Conservation (phyloP, 2,329 filamentous ascomycete species). For the Ceratocystis diversiconidia region DNA sequence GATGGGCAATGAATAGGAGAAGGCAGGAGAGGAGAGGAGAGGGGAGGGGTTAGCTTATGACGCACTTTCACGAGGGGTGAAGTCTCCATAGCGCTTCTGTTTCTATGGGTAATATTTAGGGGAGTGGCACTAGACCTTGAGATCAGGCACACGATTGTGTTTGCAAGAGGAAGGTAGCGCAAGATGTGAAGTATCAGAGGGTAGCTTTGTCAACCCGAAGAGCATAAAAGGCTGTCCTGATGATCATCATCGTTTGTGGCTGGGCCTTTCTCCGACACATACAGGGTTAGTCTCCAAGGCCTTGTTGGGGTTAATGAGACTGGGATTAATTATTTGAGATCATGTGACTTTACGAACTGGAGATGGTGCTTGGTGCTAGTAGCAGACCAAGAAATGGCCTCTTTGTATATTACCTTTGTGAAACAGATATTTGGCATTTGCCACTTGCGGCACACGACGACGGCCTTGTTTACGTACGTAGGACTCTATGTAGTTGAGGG, state of each 20-base stretch:
- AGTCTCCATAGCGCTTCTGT: conserved; percentile 43
- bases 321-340: not conserved
- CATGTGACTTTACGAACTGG: not conserved
- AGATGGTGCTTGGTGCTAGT: not conserved
- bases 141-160: not conserved
- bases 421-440: not conserved
- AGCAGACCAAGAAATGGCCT: not conserved
- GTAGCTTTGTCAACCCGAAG: no score
- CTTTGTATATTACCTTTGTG: not conserved
- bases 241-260: not conserved
- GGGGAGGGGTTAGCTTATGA: conserved; percentile 8
- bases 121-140: no score
- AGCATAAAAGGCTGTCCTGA: not conserved
- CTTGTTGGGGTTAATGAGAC: not conserved
- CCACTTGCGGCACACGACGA: not conserved
- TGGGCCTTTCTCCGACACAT: not conserved
- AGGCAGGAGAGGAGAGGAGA: not conserved
- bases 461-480: no score
- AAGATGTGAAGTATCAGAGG: not conserved
- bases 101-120: not conserved
- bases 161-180: not conserved
- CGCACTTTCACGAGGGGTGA: conserved; percentile 52
- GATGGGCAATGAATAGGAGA: not conserved
- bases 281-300: not conserved
- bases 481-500: no score